Conservation (phyloP, 441 rosid species). For the Corymbia citriodora region DNA sequence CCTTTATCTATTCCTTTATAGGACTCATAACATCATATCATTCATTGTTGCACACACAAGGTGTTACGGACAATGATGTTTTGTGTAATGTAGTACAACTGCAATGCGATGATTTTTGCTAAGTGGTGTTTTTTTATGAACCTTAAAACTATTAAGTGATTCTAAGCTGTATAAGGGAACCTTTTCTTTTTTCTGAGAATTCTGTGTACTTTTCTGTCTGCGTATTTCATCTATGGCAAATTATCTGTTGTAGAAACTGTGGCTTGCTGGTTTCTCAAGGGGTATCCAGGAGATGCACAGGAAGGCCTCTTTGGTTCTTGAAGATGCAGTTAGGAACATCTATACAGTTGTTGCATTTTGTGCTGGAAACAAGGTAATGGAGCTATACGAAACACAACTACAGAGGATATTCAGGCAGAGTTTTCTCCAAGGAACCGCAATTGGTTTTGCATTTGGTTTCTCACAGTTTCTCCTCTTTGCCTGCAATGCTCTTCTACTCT, state of each 20-base stretch:
- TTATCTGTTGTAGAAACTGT: constrained; percentile 66
- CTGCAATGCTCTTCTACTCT: constrained; percentile 95
- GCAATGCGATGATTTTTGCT: neutral
- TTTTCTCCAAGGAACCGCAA: constrained; percentile 82
- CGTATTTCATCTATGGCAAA: neutral
- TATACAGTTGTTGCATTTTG: constrained; percentile 99
- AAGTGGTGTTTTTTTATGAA: neutral
- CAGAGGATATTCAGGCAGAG: constrained; percentile 77
- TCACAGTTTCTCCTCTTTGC: constrained; percentile 99
- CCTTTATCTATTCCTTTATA: neutral
- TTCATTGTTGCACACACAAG: neutral
- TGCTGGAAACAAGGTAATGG: constrained; percentile 99
- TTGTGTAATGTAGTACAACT: neutral
- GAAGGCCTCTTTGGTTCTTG: constrained; percentile 98
- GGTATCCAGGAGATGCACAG: constrained; percentile 99
- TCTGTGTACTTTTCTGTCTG: neutral
- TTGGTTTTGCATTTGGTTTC: constrained; percentile 95
- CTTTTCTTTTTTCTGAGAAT: neutral
- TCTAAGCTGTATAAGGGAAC: neutral
- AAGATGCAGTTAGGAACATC: constrained; percentile 97
- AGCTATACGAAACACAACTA: constrained; percentile 84
- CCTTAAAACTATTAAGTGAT: neutral
- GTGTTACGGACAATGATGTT: neutral
- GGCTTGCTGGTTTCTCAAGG: constrained; percentile 99
- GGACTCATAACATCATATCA: neutral